phyloP scores from a whole-genome alignment of 139 green algal genomes.

The Chlorella sp. region DNA sequence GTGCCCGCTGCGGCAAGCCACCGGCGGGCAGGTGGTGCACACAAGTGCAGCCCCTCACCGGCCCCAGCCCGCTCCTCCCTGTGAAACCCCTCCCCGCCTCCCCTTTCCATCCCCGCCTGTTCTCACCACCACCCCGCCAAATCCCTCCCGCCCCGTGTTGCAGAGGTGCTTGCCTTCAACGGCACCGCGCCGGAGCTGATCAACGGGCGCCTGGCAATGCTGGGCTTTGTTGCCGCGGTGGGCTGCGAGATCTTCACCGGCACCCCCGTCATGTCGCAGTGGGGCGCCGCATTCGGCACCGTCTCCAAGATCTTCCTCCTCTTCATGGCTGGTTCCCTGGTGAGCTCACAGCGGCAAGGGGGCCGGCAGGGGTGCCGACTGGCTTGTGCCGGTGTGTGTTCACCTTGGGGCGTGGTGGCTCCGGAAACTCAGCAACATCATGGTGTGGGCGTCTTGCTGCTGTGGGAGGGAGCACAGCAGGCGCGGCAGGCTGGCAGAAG shows the following conservation, averaged over 20 bases:
- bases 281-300: neutral
- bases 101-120: neutral
- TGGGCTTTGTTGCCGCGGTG: constrained; percentile 72
- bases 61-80: neutral
- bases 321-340: constrained; percentile 54
- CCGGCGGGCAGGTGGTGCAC: too few relatives aligned
- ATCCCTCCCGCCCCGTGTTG: neutral
- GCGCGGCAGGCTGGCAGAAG: neutral
- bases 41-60: too few relatives aligned
- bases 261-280: constrained; percentile 6
- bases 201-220: constrained; percentile 56
- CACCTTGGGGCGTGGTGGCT: too few relatives aligned
- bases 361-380: neutral
- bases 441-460: too few relatives aligned
- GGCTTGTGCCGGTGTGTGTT: neutral
- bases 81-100: neutral
- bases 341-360: constrained; percentile 51
- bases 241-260: constrained; percentile 58
- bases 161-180: constrained; percentile 37
- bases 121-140: neutral
- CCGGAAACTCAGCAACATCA: too few relatives aligned
- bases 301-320: constrained; percentile 39
- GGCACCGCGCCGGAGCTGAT: constrained; percentile 56
- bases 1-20: neutral
- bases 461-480: neutral